Conservation (phyloP, 495 filamentous ascomycete genomes). For the Aspergillus cavernicola region DNA sequence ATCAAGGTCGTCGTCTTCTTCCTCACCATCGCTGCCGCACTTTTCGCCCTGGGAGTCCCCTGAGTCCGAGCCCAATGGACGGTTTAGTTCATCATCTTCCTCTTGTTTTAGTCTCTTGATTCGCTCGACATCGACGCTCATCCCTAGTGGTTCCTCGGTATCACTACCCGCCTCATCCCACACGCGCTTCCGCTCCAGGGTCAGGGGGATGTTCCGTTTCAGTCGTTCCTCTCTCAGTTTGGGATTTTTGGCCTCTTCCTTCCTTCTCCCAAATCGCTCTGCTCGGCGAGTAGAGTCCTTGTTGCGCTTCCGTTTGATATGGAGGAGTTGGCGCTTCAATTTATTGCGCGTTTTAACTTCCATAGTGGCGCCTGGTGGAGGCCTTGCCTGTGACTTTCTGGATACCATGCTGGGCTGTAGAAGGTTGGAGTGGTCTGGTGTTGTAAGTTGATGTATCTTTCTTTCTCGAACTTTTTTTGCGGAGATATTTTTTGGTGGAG, state of each 20-base stretch:
- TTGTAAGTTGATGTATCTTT: background rate
- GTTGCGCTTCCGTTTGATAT: conserved; percentile 73
- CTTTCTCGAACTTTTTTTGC: conserved; percentile 10
- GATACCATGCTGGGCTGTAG: conserved; percentile 19
- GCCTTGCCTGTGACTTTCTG: conserved; percentile 19
- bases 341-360: conserved; percentile 59
- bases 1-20: conserved; percentile 54
- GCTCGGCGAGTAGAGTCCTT: conserved; percentile 69
- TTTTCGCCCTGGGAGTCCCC: conserved; percentile 45
- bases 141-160: conserved; percentile 55
- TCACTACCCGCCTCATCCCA: conserved; percentile 90
- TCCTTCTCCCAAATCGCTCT: conserved; percentile 70
- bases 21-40: conserved; percentile 41
- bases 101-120: conserved; percentile 68
- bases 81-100: conserved; percentile 52
- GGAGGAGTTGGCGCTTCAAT: conserved; percentile 64
- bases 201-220: conserved; percentile 73
- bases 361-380: conserved; percentile 25
- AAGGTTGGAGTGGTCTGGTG: background rate
- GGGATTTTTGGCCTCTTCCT: conserved; percentile 84
- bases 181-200: conserved; percentile 81
- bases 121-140: conserved; percentile 73
- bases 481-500: conserved; percentile 17
- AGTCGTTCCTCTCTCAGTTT: conserved; percentile 65
- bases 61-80: conserved; percentile 25